Base-by-base conservation (phyloP, 169 alveolate species). In the Plasmodium billcollinsi region DNA sequence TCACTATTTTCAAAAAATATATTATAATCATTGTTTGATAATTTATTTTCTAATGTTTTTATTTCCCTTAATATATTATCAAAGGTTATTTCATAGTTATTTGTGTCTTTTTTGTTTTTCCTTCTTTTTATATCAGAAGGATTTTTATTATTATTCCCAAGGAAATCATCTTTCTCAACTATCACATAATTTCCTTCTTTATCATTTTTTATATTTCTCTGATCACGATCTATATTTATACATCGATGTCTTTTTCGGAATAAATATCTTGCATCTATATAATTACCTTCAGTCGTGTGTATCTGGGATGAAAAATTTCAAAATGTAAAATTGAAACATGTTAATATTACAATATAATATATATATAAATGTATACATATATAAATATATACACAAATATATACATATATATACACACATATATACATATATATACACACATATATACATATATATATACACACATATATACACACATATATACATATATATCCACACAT, bases 261-360 rank as follows among this genome's bases (percentile, higher is more conserved):
- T 33, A 78, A 20, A 39, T 58, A 78, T 52, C 66, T 78, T 29
- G 62, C 69, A 12, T 59, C 67, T n/a, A 78, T 21, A 43, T 66
- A 78, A 39, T 78, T 78, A 6, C 69, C 89, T 78, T 78, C 89
- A 11, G 67, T 56, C 9, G 80, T 24, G 18, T 58, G 65, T 65
- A 59, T 69, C 89, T 78, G 43, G 2, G n/a, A 58, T 49, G 65
- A 18, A 47, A 24, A 24, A 18, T 15, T n/a, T 39, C 11, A 39
- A 39, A 39, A 7, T 39, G 9, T 5, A 26, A 26, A 26, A 26
- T 33, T 0, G 14, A 9, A 5, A 50, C 58, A 49, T 49, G n/a
- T 1, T 11, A 9, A 49, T 49, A 49, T 14, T n/a, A n/a, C 29
- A 24, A 24, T 24, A 24, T 24, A 24, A 24, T 24, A 24, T 24